phyloP scores from a whole-genome alignment of 202 grass and related monocot genomes.

The Dendrocalamus latiflorus region DNA sequence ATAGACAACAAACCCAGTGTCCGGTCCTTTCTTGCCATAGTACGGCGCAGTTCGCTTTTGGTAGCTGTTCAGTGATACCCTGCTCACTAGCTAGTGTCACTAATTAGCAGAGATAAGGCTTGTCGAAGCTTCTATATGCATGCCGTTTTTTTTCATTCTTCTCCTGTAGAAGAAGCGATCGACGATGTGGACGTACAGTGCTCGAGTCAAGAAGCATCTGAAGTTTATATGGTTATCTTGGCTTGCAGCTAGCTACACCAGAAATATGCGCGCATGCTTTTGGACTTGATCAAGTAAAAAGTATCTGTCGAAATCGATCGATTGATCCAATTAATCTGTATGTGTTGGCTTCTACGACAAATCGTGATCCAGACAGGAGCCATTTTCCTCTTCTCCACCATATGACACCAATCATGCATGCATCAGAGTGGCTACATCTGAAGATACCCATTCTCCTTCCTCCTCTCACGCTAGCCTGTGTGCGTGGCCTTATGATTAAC shows the following conservation, averaged over 20 bases:
- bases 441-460: background rate
- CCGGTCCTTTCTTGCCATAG: no score
- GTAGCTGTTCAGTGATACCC: background rate
- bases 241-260: background rate
- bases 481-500: background rate
- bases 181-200: background rate
- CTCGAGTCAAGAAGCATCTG: background rate
- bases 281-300: background rate
- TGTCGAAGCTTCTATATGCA: background rate
- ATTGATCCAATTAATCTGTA: no score
- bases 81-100: background rate
- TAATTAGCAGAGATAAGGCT: no score
- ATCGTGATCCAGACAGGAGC: constrained; percentile 3
- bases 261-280: background rate
- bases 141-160: background rate
- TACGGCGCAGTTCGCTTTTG: background rate
- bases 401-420: background rate
- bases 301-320: no score
- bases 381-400: background rate
- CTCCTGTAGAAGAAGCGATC: background rate
- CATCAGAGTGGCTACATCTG: background rate
- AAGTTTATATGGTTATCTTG: background rate
- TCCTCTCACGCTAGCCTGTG: background rate
- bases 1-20: no score
- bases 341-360: constrained; percentile 10